Conservation (phyloP, 169 alveolate species). For the Plasmodium inui region DNA sequence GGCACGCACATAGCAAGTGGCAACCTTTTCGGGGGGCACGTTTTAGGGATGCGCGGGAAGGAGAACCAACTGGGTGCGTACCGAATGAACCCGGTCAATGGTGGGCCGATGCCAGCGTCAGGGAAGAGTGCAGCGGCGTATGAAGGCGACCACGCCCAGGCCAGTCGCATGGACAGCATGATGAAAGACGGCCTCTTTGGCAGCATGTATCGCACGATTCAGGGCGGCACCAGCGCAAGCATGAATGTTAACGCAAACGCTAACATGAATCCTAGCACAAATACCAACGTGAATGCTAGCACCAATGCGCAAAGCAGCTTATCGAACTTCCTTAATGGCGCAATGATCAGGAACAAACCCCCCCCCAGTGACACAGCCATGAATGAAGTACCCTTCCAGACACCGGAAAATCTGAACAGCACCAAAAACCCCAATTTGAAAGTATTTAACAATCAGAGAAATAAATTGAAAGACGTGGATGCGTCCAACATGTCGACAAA, state of each 20-base stretch:
- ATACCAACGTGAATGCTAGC: background rate
- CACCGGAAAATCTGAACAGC: background rate
- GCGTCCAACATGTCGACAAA: background rate
- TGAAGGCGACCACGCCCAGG: background rate
- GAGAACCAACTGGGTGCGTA: background rate
- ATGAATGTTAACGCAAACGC: background rate
- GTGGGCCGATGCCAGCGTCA: background rate
- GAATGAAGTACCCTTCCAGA: background rate
- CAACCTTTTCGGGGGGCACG: too few relatives aligned
- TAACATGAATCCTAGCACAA: slow-evolving; percentile 9
- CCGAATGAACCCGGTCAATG: background rate
- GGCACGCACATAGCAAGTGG: too few relatives aligned
- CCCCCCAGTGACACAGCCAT: background rate
- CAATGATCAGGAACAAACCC: background rate
- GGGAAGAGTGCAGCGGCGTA: background rate
- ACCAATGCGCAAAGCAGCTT: background rate
- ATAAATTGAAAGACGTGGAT: slow-evolving; percentile 7
- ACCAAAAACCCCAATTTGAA: background rate
- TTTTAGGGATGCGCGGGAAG: background rate
- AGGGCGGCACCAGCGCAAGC: background rate
- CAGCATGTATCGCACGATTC: slow-evolving; percentile 12
- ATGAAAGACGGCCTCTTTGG: slow-evolving; percentile 27
- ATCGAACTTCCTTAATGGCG: background rate
- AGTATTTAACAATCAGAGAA: background rate
- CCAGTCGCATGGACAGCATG: background rate